These are phyloP conservation scores for Magnusiomyces sp. DNA, from an alignment of 1,139 yeast species.

Conservation along the genomic window DNA sequence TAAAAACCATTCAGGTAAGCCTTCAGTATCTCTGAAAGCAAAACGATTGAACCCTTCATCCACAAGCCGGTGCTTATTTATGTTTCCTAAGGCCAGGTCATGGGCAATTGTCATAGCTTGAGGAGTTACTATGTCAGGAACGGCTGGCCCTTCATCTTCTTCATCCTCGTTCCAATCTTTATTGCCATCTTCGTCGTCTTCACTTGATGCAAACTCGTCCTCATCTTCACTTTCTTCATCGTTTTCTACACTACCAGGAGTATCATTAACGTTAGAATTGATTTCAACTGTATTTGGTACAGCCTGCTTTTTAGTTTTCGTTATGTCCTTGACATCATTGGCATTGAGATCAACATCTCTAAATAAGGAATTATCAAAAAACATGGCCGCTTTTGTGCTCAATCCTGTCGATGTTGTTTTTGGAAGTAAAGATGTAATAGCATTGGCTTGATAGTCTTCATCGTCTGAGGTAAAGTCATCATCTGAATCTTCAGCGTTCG, in stretches of 20 bases:
- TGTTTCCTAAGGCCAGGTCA: conserved; percentile 84
- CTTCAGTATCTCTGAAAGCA: conserved; percentile 84
- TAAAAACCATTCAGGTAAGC: conserved; percentile 89
- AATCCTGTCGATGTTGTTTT: conserved; percentile 44
- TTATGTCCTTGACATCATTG: conserved; percentile 1
- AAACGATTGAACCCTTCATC: conserved; percentile 90
- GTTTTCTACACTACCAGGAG: conserved; percentile 21
- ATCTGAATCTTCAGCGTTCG: conserved; percentile 16
- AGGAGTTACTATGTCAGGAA: conserved; percentile 73
- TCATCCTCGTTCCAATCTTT: conserved; percentile 32
- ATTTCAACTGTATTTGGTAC: conserved; percentile 1
- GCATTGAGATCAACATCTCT: conserved; percentile 40
- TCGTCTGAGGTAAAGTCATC: conserved; percentile 42
- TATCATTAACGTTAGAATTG: conserved; percentile 18
- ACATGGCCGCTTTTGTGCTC: conserved; percentile 62
- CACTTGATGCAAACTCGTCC: conserved; percentile 24
- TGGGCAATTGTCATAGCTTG: conserved; percentile 98
- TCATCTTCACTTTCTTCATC: conserved; percentile 28
- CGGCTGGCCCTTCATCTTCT: conserved; percentile 37
- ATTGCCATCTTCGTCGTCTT: conserved; percentile 30
- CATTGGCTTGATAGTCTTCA: conserved; percentile 59
- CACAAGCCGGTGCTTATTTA: conserved; percentile 68
- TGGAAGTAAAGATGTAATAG: conserved; percentile 50
- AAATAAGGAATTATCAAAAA: conserved; percentile 76
- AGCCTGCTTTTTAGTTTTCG: conserved; percentile 3